Conservation (phyloP, 768 basidiomycete species). For the Suillus variegatus region DNA sequence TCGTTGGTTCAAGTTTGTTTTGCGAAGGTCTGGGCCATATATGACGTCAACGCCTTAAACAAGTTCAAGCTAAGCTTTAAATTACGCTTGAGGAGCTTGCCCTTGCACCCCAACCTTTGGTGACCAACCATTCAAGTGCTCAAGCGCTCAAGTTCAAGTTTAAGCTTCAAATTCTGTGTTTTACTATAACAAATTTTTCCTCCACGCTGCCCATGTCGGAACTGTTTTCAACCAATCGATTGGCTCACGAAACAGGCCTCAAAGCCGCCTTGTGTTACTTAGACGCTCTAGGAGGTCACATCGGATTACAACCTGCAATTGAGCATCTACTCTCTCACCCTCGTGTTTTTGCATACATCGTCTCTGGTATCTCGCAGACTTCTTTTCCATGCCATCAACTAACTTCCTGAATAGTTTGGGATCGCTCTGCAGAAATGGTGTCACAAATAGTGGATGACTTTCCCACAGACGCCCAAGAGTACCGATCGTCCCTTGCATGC, state of each 20-base stretch:
- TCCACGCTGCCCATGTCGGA: not conserved
- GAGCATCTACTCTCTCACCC: conserved; percentile 28
- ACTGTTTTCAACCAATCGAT: conserved; percentile 1
- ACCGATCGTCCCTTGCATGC: conserved; percentile 20
- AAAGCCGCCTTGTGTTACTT: conserved; percentile 16
- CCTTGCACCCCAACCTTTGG: not conserved
- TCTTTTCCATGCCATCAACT: not conserved
- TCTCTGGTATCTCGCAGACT: conserved; percentile 25
- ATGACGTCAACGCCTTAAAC: not conserved
- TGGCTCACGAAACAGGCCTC: conserved; percentile 21
- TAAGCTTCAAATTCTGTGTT: not conserved
- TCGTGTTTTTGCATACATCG: conserved; percentile 27
- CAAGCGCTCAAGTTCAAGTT: not conserved
- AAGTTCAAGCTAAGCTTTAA: not conserved
- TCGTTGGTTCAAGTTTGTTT: not conserved
- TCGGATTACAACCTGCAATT: conserved; percentile 22
- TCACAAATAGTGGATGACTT: conserved; percentile 35
- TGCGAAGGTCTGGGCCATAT: not conserved
- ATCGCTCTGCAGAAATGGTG: conserved; percentile 17
- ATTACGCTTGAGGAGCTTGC: not conserved
- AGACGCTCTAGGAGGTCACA: conserved; percentile 17
- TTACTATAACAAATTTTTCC: too few relatives aligned
- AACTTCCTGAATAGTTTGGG: conserved; percentile 14
- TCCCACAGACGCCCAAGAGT: conserved; percentile 26
- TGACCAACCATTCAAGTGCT: not conserved